Conservation (phyloP, 116 monocot genomes). For the Thalassia testudinum region DNA sequence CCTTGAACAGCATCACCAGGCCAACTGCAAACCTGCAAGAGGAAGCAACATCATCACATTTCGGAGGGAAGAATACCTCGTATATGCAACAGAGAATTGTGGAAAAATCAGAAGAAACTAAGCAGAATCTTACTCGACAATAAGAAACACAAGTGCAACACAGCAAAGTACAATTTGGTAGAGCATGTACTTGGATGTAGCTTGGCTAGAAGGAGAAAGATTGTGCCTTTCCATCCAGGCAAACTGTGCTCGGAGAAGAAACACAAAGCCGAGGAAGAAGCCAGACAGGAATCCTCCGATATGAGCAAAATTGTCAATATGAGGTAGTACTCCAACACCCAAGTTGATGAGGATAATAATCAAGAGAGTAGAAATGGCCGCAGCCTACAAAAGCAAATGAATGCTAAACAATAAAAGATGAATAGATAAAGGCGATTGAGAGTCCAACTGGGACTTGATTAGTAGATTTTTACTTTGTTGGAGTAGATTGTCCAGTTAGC, state of each 20-base stretch:
- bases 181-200: slow-evolving; percentile 27
- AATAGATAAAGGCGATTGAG: neutral
- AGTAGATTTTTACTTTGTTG: slow-evolving; percentile 30
- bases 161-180: slow-evolving; percentile 40
- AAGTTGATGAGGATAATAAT: slow-evolving; percentile 43
- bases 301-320: slow-evolving; percentile 48
- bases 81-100: too few species aligned
- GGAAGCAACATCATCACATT: too few species aligned
- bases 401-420: neutral
- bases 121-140: slow-evolving; percentile 19
- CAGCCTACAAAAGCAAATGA: slow-evolving; percentile 16
- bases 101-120: too few species aligned
- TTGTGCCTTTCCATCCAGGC: slow-evolving; percentile 28
- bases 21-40: slow-evolving; percentile 26
- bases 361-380: slow-evolving; percentile 35
- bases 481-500: slow-evolving; percentile 80
- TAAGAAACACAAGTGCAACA: slow-evolving; percentile 21
- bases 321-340: slow-evolving; percentile 40
- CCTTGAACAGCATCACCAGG: slow-evolving; percentile 30
- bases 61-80: too few species aligned
- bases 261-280: slow-evolving; percentile 52
- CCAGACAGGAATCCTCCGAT: slow-evolving; percentile 58
- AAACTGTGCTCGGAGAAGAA: slow-evolving; percentile 54
- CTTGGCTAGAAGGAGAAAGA: slow-evolving; percentile 14
- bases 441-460: neutral